Percentiles rank a stretch among this genome's conserved stretches.
Conservation (phyloP, 257 asterid genomes). For the Solanum dulcamara region DNA sequence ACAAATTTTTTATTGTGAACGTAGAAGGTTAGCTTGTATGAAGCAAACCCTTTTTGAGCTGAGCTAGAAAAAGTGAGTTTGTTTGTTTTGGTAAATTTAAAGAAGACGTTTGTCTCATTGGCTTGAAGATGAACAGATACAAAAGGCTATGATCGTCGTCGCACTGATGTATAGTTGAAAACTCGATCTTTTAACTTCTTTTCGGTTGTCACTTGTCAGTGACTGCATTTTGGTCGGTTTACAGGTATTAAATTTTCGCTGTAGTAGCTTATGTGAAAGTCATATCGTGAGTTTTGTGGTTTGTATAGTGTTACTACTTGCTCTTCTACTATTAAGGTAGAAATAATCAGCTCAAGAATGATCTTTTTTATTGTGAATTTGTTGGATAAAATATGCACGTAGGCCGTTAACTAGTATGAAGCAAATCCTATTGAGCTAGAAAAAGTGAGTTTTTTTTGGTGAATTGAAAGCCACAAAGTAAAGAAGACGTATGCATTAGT, state of each 20-base stretch:
- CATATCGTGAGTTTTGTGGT: background rate
- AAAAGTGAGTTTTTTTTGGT: background rate
- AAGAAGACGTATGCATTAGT: background rate
- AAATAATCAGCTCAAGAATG: background rate
- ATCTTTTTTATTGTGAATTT: background rate
- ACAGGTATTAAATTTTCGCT: background rate
- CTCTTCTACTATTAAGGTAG: background rate
- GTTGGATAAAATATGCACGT: background rate
- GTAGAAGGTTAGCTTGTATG: background rate
- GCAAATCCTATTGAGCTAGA: background rate
- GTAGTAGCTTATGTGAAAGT: background rate
- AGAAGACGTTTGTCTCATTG: background rate
- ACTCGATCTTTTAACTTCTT: conserved; percentile 21
- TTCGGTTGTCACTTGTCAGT: conserved; percentile 17
- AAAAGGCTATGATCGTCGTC: conserved; percentile 24
- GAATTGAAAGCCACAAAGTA: background rate
- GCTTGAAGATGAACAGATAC: background rate
- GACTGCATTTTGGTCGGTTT: background rate
- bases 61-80: background rate
- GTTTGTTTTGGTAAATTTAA: background rate
- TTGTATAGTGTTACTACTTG: background rate
- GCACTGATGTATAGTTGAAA: conserved; percentile 13
- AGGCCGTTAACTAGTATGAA: background rate
- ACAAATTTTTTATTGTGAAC: background rate
- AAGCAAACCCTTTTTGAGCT: background rate